phyloP scores from a whole-genome alignment of 371 early-diverging fungal species.

The Mycotypha africana region DNA sequence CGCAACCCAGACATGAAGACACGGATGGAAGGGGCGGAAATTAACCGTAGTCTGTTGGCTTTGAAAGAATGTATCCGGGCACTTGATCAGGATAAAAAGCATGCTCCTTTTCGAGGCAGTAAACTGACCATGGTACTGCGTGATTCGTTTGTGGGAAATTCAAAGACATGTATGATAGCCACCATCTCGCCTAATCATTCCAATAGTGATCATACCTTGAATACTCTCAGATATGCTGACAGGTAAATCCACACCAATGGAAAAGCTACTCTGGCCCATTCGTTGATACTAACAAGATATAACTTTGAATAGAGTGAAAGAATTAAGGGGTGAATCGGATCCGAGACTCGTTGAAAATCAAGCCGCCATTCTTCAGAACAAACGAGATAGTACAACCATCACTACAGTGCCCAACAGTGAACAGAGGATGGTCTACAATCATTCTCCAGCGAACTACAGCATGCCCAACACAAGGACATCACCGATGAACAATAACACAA shows the following conservation, averaged over 20 bases:
- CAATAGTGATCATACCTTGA: constrained; percentile 96
- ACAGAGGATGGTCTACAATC: too few species aligned
- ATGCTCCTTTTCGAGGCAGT: constrained; percentile 96
- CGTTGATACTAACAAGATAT: too few species aligned
- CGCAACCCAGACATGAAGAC: constrained; percentile 79
- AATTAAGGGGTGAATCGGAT: constrained; percentile 40
- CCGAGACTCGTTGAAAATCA: constrained; percentile 23
- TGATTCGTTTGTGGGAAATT: constrained; percentile 96
- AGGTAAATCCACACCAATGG: constrained; percentile 30
- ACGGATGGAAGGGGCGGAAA: constrained; percentile 98
- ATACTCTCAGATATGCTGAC: constrained; percentile 98
- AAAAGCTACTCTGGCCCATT: too few species aligned
- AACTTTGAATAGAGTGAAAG: constrained; percentile 23
- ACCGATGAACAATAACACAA: neutral
- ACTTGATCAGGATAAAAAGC: constrained; percentile 88
- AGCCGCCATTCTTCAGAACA: too few species aligned
- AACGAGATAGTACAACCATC: neutral
- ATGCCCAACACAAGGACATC: too few species aligned
- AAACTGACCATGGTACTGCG: constrained; percentile 96
- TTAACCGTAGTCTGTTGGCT: constrained; percentile 97
- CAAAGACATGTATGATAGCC: constrained; percentile 96
- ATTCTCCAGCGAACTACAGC: too few species aligned
- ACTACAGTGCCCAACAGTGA: neutral
- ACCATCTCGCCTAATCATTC: constrained; percentile 90
- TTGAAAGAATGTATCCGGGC: constrained; percentile 98